phyloP scores from a whole-genome alignment of 371 early-diverging fungal species.

The Rhizopus delemar region DNA sequence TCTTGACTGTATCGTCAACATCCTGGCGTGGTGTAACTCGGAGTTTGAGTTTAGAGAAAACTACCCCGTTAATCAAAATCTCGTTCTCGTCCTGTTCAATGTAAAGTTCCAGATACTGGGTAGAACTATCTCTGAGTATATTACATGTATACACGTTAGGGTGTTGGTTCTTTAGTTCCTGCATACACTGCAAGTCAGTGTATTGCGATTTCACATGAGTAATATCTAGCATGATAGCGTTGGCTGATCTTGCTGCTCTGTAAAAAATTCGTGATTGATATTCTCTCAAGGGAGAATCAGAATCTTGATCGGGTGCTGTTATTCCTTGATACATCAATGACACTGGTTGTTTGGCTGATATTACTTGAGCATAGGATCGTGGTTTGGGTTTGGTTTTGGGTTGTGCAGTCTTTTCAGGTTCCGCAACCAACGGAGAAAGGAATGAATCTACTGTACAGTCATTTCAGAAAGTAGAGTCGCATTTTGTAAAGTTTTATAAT shows the following conservation, averaged over 20 bases:
- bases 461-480: too few relatives aligned
- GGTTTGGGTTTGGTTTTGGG: not conserved
- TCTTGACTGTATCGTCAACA: not conserved
- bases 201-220: constrained; percentile 1
- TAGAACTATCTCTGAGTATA: not conserved
- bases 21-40: not conserved
- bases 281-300: too few relatives aligned
- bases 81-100: not conserved
- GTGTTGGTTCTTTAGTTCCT: constrained; percentile 7
- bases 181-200: constrained; percentile 8
- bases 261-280: not conserved
- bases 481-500: too few relatives aligned
- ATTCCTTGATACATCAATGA: not conserved
- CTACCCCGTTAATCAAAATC: not conserved
- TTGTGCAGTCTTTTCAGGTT: too few relatives aligned
- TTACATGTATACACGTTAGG: not conserved
- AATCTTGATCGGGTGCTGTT: not conserved
- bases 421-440: too few relatives aligned
- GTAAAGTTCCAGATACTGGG: constrained; percentile 1
- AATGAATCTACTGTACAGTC: too few relatives aligned
- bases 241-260: not conserved
- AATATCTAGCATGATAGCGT: constrained; percentile 5
- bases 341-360: not conserved
- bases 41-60: not conserved
- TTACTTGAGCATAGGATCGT: not conserved